phyloP scores from a whole-genome alignment of 139 green algal species.

The Choricystis sp. region DNA sequence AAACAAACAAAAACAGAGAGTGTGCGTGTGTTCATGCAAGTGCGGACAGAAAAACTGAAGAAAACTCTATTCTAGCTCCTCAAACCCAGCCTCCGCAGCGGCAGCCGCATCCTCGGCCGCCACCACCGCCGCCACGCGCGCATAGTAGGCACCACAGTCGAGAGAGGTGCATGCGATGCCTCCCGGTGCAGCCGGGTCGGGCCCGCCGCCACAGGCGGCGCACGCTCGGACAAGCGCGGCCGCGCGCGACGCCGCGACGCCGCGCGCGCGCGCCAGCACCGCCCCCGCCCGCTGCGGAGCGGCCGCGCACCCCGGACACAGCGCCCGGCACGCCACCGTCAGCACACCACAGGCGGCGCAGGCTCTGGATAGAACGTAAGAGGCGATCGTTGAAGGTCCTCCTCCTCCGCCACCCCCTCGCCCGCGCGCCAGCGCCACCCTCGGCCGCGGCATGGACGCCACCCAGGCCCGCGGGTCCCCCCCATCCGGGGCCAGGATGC shows the following conservation, averaged over 20 bases:
- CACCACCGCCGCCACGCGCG: constrained; percentile 53
- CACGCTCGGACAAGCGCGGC: constrained; percentile 2
- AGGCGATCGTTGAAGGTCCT: background rate
- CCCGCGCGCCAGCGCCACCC: constrained; percentile 5
- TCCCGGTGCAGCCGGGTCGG: constrained; percentile 35
- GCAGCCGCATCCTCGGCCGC: constrained; percentile 28
- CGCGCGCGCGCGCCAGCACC: background rate
- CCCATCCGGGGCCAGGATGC: constrained; percentile 72
- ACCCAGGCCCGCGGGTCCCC: constrained; percentile 78
- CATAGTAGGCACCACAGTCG: constrained; percentile 82
- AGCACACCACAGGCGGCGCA: constrained; percentile 79
- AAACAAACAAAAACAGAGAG: no score
- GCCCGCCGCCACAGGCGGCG: constrained; percentile 27
- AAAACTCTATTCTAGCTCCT: constrained; percentile 11
- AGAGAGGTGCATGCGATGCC: constrained; percentile 69
- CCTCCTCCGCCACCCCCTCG: background rate
- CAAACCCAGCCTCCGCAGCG: constrained; percentile 24
- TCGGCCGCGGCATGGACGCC: constrained; percentile 46
- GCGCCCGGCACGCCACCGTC: constrained; percentile 38
- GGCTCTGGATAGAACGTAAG: constrained; percentile 81
- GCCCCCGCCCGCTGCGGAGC: constrained; percentile 29
- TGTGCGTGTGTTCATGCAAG: no score
- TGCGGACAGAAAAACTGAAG: no score
- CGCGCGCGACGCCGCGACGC: background rate
- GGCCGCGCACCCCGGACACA: constrained; percentile 44